These are phyloP conservation scores for Dictyostelium capitatum DNA, from an alignment of 78 protist species.

Conservation along the genomic window DNA sequence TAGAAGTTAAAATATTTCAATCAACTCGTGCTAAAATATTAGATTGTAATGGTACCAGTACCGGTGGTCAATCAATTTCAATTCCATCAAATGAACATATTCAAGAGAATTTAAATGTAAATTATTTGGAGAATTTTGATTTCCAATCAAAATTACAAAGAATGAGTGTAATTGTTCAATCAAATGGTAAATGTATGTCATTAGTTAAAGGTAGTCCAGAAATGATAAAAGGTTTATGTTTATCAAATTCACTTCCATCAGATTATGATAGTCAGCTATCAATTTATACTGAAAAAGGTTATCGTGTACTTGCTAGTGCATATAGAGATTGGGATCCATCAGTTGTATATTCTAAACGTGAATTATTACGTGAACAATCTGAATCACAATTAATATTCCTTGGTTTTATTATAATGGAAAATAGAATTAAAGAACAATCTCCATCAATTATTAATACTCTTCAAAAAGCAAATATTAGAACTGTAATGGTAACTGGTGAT, in stretches of 20 bases:
- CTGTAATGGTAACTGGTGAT: conserved; percentile 93
- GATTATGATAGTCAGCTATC: conserved; percentile 59
- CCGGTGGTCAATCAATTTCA: background rate
- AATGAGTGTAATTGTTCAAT: conserved; percentile 86
- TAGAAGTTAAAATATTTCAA: conserved; percentile 91
- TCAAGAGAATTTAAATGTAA: background rate
- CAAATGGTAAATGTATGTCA: background rate
- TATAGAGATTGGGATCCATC: background rate
- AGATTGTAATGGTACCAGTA: conserved; percentile 29
- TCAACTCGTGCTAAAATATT: conserved; percentile 58
- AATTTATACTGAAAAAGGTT: conserved; percentile 87
- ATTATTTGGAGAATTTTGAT: conserved; percentile 67
- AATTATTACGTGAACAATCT: conserved; percentile 15
- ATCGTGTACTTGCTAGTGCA: conserved; percentile 92
- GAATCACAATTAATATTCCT: conserved; percentile 81
- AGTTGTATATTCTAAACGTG: background rate
- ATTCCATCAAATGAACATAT: background rate
- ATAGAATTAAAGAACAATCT: conserved; percentile 87
- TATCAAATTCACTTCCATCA: conserved; percentile 67
- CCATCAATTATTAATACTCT: conserved; percentile 61
- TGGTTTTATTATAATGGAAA: conserved; percentile 85
- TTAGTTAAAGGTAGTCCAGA: conserved; percentile 95
- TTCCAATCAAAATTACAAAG: conserved; percentile 88
- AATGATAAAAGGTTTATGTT: conserved; percentile 72
- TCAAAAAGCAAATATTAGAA: conserved; percentile 76